Conservation (phyloP, 768 basidiomycete species). For the Stropharia rugosoannulata region DNA sequence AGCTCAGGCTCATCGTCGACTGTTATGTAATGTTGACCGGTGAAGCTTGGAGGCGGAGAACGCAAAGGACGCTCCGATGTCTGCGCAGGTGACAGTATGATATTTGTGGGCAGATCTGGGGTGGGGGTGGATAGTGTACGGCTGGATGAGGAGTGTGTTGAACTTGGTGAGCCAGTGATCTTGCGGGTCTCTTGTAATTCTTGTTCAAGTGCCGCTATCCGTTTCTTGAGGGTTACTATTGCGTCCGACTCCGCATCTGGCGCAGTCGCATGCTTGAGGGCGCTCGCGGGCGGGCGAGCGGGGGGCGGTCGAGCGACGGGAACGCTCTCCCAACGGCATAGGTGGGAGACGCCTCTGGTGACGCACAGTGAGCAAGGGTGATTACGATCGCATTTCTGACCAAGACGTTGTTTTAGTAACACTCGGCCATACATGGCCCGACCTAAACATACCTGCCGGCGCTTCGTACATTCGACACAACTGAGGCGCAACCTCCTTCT, state of each 20-base stretch:
- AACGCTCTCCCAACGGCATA: conserved; percentile 46
- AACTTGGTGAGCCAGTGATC: conserved; percentile 9
- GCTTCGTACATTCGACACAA: conserved; percentile 57
- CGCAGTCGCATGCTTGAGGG: conserved; percentile 16
- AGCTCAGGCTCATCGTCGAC: not conserved
- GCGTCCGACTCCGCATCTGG: conserved; percentile 12
- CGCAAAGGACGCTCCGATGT: conserved; percentile 9
- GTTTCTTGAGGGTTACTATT: conserved; percentile 22
- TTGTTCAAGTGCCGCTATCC: conserved; percentile 26
- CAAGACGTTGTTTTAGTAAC: conserved; percentile 3
- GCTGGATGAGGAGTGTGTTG: conserved; percentile 6
- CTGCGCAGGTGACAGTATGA: conserved; percentile 6
- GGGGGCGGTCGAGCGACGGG: conserved; percentile 42
- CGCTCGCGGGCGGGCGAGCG: conserved; percentile 31
- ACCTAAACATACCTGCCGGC: conserved; percentile 42
- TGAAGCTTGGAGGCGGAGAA: conserved; percentile 11
- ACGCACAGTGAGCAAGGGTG: conserved; percentile 42
- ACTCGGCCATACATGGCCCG: not conserved
- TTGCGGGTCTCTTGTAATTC: conserved; percentile 18
- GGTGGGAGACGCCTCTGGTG: conserved; percentile 38
- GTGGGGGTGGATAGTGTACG: conserved; percentile 11
- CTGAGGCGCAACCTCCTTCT: conserved; percentile 48
- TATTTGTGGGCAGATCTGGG: conserved; percentile 5
- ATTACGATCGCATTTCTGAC: conserved; percentile 51
- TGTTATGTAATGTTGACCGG: not conserved